A percentile compares a stretch with the other conserved stretches of the same genome.
These are phyloP conservation scores for Daldinia childiae DNA, from an alignment of 495 filamentous ascomycete genomes.

Conservation along the genomic window DNA sequence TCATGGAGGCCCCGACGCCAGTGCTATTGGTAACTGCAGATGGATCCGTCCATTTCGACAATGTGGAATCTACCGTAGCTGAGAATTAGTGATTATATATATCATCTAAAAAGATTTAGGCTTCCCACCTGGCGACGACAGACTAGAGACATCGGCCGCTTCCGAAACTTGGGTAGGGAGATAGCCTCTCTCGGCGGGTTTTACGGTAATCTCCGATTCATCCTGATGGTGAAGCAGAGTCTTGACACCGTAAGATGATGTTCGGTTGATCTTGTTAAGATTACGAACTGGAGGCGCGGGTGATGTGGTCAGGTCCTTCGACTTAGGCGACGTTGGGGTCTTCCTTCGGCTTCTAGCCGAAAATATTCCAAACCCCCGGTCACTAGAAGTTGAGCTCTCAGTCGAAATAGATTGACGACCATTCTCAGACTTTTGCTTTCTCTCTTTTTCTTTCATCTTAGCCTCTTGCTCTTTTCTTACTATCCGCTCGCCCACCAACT, in stretches of 20 bases:
- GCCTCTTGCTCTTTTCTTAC: constrained; percentile 52
- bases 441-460: constrained; percentile 44
- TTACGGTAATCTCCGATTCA: constrained; percentile 26
- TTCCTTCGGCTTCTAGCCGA: constrained; percentile 42
- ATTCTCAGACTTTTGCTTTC: constrained; percentile 43
- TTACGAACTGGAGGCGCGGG: background rate
- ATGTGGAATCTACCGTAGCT: constrained; percentile 49
- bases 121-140: constrained; percentile 42
- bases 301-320: constrained; percentile 11
- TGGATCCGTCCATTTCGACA: constrained; percentile 53
- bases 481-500: constrained; percentile 56
- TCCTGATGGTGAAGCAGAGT: constrained; percentile 35
- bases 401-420: constrained; percentile 48
- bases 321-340: constrained; percentile 31
- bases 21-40: constrained; percentile 48
- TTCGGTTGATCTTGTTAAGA: constrained; percentile 15
- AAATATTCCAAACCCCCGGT: constrained; percentile 49
- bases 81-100: constrained; percentile 18
- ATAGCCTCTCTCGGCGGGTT: constrained; percentile 25
- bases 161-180: constrained; percentile 38
- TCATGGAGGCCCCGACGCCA: constrained; percentile 36
- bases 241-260: constrained; percentile 37
- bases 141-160: constrained; percentile 29
- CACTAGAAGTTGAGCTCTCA: constrained; percentile 49
- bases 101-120: background rate